Evolutionary conservation across 768 basidiomycete species (phyloP).

Genomic region (Sarcomyxa edulis): DNA sequence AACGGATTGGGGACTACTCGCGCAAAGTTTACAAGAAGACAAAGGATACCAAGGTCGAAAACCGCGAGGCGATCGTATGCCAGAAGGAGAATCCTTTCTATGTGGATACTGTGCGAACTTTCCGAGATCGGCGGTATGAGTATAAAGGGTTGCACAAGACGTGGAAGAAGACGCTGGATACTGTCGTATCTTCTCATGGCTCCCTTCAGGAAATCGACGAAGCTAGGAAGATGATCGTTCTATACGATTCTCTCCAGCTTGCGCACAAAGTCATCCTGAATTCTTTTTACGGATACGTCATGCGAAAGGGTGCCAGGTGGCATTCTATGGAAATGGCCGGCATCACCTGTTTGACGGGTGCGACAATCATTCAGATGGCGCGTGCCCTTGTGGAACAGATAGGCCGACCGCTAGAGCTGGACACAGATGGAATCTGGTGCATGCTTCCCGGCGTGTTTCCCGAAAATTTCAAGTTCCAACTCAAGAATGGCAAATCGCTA

Average conservation of each 20-base stretch:
- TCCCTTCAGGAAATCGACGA: constrained; percentile 88
- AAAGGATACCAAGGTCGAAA: constrained; percentile 95
- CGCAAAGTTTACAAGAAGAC: constrained; percentile 98
- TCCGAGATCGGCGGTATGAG: constrained; percentile 96
- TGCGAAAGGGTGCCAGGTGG: constrained; percentile 99
- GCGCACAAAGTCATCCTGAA: constrained; percentile 99
- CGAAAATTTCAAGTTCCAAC: constrained; percentile 95
- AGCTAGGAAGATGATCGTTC: constrained; percentile 97
- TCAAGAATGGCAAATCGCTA: constrained; percentile 82
- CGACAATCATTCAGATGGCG: constrained; percentile 98
- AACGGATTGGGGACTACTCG: constrained; percentile 97
- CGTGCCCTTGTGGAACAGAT: constrained; percentile 96
- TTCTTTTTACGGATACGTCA: constrained; percentile 99
- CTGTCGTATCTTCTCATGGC: constrained; percentile 56
- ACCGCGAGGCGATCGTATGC: constrained; percentile 91
- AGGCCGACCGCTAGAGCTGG: constrained; percentile 92
- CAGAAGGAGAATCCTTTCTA: constrained; percentile 99
- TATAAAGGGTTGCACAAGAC: constrained; percentile 98
- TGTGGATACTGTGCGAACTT: constrained; percentile 94
- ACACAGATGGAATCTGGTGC: constrained; percentile 99
- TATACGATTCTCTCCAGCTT: constrained; percentile 97
- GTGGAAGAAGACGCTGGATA: constrained; percentile 98
- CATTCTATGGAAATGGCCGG: constrained; percentile 99
- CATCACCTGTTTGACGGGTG: constrained; percentile 96
- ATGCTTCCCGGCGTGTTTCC: constrained; percentile 99